Evolutionary conservation across 345 rosid genomes (phyloP).

Genomic region (Tarenaya hassleriana): DNA sequence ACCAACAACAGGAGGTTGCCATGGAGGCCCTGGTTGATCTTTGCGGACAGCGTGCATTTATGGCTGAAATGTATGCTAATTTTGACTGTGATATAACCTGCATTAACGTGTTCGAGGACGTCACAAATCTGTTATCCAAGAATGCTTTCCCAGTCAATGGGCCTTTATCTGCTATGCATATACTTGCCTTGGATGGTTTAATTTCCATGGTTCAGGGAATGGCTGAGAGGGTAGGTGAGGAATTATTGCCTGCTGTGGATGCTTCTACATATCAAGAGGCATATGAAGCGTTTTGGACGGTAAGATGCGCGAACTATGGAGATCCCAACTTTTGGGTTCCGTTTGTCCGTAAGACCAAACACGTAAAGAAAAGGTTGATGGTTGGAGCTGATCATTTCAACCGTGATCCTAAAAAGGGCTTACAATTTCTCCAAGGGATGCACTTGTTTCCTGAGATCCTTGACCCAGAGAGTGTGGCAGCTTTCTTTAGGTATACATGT

Average conservation of each 20-base stretch:
- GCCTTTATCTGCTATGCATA: conserved; percentile 68
- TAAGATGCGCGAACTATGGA: conserved; percentile 43
- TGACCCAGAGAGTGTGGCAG: conserved; percentile 65
- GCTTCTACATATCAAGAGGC: conserved; percentile 31
- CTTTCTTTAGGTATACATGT: conserved; percentile 58
- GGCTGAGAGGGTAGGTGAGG: conserved; percentile 54
- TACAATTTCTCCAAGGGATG: conserved; percentile 58
- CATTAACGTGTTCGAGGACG: conserved; percentile 62
- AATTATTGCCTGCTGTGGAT: conserved; percentile 29
- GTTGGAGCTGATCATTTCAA: conserved; percentile 71
- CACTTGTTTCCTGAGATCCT: conserved; percentile 62
- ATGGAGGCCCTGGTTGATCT: conserved; percentile 75
- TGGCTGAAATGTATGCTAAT: conserved; percentile 63
- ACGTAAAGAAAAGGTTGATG: conserved; percentile 49
- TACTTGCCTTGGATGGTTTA: conserved; percentile 68
- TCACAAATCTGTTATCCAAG: conserved; percentile 55
- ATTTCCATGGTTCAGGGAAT: conserved; percentile 50
- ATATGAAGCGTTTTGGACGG: conserved; percentile 50
- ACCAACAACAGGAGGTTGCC: conserved; percentile 78
- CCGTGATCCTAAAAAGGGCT: conserved; percentile 59
- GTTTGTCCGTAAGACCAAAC: conserved; percentile 46
- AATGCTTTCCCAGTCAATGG: conserved; percentile 67
- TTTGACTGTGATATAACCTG: conserved; percentile 71
- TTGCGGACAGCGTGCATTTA: conserved; percentile 56
- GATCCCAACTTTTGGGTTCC: conserved; percentile 61